Evolutionary conservation across 306 rosid genomes (phyloP), one percentile per base, ranked within the genome.

Genomic region (Herpetospermum pedunculosum): DNA sequence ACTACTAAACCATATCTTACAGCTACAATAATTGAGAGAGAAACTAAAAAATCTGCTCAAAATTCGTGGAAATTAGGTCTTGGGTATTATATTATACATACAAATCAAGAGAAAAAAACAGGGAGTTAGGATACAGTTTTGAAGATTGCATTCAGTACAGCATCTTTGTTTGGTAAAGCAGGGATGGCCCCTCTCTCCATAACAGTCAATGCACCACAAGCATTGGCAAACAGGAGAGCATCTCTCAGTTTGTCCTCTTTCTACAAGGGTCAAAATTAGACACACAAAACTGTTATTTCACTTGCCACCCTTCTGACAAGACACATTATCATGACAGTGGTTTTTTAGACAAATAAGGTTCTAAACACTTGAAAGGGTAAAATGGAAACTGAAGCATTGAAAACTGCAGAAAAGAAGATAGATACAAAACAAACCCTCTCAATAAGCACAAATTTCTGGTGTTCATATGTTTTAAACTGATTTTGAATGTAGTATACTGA

Each of bases 131-230:
- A 64, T 14, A 83, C 88, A 21, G 81, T 82, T 70, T 87, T 81
- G 75, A 88, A 82, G 76, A 89, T 78, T 77, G 84, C 87, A 67
- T 87, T 80, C 73, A 78, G 71, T 53, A 91, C 97, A 54, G 91
- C 89, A 81, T 86, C 96, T 81, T 83, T 88, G 25, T 86, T 84
- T 15, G 98, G 98, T 81, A 94, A 81, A 76, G 95, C 97, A 18
- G 98, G 98, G 80, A 94, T 91, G 54, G 97, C 98, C n/a, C 97
- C 98, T 84, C 98, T 91, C 80, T 81, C 96, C 2, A 54, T 92
- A 84, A 92, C 97, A 2, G 97, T 94, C 86, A 89, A 78, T 65
- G 97, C 96, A 41, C 98, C 98, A 53, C 97, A 94, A n/a, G 83
- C 92, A 76, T 94, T 91, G 5, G 98, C 97, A 80, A 94, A 94